A percentile compares a stretch with the other conserved stretches of the same genome.
These are phyloP conservation scores for Spencermartinsiella europaea DNA, from an alignment of 805 yeast species.

Conservation along the genomic window DNA sequence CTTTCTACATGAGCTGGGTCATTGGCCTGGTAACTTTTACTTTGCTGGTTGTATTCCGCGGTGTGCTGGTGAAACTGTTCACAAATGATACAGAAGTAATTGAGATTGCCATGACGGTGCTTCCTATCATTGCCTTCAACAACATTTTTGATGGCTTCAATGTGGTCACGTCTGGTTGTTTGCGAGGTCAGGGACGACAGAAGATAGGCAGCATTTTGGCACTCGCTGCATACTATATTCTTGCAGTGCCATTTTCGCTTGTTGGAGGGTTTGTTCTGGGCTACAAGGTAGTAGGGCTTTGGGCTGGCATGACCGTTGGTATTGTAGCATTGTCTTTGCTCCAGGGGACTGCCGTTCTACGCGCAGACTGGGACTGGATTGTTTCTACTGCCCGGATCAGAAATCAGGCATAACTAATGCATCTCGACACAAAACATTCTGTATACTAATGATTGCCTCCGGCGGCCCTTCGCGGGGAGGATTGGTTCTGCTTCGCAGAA, in stretches of 20 bases:
- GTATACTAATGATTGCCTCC: too few species aligned
- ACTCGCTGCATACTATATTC: constrained; percentile 60
- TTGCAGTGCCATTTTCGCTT: constrained; percentile 56
- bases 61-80: constrained; percentile 48
- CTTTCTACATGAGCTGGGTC: constrained; percentile 50
- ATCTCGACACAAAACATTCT: too few species aligned
- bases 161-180: constrained; percentile 64
- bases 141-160: constrained; percentile 69
- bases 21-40: constrained; percentile 47
- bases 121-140: constrained; percentile 61
- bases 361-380: not conserved
- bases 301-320: constrained; percentile 72
- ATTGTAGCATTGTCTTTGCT: constrained; percentile 15
- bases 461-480: too few species aligned
- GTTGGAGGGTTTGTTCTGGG: constrained; percentile 48
- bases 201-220: constrained; percentile 66
- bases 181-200: constrained; percentile 75
- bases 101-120: constrained; percentile 44
- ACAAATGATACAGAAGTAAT: constrained; percentile 54
- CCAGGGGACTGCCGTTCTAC: constrained; percentile 8
- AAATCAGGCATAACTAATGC: constrained; percentile 13
- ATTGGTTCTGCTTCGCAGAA: too few species aligned
- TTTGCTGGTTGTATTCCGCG: constrained; percentile 43
- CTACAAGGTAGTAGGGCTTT: constrained; percentile 55
- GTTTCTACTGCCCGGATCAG: not conserved